Conservation (phyloP, 2,329 filamentous ascomycete species). For the Nothophaeocryptopus gaeumannii region DNA sequence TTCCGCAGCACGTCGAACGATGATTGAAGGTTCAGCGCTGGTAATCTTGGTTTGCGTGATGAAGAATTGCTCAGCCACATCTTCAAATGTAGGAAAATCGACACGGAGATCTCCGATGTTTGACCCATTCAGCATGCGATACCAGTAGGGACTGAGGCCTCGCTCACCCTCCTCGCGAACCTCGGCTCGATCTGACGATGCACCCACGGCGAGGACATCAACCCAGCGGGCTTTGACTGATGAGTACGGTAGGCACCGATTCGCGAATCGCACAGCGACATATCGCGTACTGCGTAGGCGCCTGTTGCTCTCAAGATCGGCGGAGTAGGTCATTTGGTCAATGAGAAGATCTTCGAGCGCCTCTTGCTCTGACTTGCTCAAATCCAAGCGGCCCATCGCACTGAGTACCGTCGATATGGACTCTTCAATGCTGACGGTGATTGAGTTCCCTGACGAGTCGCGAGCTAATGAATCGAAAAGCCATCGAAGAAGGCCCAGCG, state of each 20-base stretch:
- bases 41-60: constrained; percentile 27
- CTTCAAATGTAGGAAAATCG: constrained; percentile 45
- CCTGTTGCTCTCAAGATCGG: constrained; percentile 29
- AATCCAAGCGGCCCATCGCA: constrained; percentile 48
- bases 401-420: constrained; percentile 76
- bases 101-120: constrained; percentile 29
- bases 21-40: constrained; percentile 26
- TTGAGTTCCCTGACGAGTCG: constrained; percentile 69
- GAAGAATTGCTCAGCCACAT: constrained; percentile 48
- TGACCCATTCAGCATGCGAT: constrained; percentile 57
- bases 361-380: constrained; percentile 42
- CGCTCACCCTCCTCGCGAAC: constrained; percentile 86
- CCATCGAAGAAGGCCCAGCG: constrained; percentile 65
- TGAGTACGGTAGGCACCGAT: constrained; percentile 76
- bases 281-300: constrained; percentile 69
- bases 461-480: constrained; percentile 79
- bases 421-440: constrained; percentile 85
- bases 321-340: constrained; percentile 50
- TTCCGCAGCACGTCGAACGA: constrained; percentile 22
- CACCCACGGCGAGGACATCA: constrained; percentile 75
- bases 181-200: constrained; percentile 69
- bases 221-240: constrained; percentile 84
- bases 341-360: constrained; percentile 60
- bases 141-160: constrained; percentile 78
- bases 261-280: constrained; percentile 82